Percentiles rank a stretch among this genome's conserved stretches.
Conservation (phyloP, 148 eudicot genomes). For the Limonium bicolor region DNA sequence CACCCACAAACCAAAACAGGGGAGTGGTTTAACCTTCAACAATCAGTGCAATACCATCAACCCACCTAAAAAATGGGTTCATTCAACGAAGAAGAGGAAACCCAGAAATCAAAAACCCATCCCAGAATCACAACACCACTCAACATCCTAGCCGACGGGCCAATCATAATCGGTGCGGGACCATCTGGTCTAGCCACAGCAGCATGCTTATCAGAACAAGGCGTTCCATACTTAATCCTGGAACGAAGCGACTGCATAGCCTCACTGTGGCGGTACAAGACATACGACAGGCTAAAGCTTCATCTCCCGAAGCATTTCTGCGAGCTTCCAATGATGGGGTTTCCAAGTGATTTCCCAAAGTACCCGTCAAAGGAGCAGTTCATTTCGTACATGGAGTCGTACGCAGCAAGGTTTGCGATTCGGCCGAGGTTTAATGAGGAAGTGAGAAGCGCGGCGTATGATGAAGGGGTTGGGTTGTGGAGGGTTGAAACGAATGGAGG, state of each 20-base stretch:
- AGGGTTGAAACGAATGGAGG: slow-evolving; percentile 14
- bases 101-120: no score
- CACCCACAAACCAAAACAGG: no score
- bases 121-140: no score
- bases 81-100: no score
- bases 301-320: slow-evolving; percentile 57
- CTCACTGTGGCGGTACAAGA: slow-evolving; percentile 40
- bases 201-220: slow-evolving; percentile 29
- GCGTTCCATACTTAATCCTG: slow-evolving; percentile 33
- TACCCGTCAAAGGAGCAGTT: slow-evolving; percentile 58
- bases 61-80: no score
- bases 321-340: slow-evolving; percentile 33
- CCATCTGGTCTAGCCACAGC: slow-evolving; percentile 59
- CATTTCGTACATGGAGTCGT: slow-evolving; percentile 27
- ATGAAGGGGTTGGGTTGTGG: slow-evolving; percentile 21
- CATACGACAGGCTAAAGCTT: slow-evolving; percentile 54
- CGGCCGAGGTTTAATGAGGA: slow-evolving; percentile 18
- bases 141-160: no score
- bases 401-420: slow-evolving; percentile 22
- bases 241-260: slow-evolving; percentile 43
- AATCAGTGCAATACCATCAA: no score
- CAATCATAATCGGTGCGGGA: slow-evolving; percentile 55
- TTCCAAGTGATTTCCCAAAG: slow-evolving; percentile 38
- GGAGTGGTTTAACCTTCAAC: no score
- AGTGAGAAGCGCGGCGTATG: slow-evolving; percentile 29